Percentiles rank a stretch among this genome's conserved stretches.
These are phyloP conservation scores for Eurotiales sp. DNA, from an alignment of 2,329 filamentous ascomycete species.

Conservation along the genomic window DNA sequence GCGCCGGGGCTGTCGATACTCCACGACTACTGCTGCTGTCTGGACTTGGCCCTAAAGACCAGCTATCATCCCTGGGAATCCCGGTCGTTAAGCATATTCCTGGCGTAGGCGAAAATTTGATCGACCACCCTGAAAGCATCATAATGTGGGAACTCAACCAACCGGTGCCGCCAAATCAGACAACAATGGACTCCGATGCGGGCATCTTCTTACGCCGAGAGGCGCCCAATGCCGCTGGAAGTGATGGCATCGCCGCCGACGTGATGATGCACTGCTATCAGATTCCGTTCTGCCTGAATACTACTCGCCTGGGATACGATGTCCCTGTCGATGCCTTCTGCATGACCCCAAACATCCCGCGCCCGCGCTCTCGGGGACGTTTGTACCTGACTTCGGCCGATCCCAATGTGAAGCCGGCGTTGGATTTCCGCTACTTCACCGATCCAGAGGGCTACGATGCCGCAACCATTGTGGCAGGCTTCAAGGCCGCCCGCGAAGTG, in stretches of 20 bases:
- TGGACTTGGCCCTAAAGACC: slow-evolving; percentile 49
- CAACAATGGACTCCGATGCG: slow-evolving; percentile 87
- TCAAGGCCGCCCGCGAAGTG: slow-evolving; percentile 72
- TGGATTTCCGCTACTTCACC: slow-evolving; percentile 88
- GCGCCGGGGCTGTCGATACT: slow-evolving; percentile 76
- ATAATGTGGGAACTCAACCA: slow-evolving; percentile 77
- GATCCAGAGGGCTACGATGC: slow-evolving; percentile 82
- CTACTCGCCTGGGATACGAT: slow-evolving; percentile 71
- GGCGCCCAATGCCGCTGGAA: slow-evolving; percentile 61
- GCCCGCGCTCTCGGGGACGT: slow-evolving; percentile 71
- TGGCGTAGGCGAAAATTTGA: slow-evolving; percentile 61
- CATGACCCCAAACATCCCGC: slow-evolving; percentile 89
- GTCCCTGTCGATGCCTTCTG: slow-evolving; percentile 74
- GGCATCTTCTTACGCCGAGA: slow-evolving; percentile 84
- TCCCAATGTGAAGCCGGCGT: slow-evolving; percentile 71
- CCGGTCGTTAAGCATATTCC: slow-evolving; percentile 58
- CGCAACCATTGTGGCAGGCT: slow-evolving; percentile 71
- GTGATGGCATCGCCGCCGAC: slow-evolving; percentile 73
- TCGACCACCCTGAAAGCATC: slow-evolving; percentile 64
- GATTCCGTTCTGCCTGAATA: slow-evolving; percentile 88
- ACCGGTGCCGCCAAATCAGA: slow-evolving; percentile 73
- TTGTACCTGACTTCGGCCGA: slow-evolving; percentile 74
- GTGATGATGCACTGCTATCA: slow-evolving; percentile 98
- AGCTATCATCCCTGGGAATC: slow-evolving; percentile 51
- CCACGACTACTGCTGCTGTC: slow-evolving; percentile 62